Evolutionary conservation across 2,329 filamentous ascomycete genomes (phyloP), one percentile per base, ranked within the genome.

Genomic region (Apiospora aurea): DNA sequence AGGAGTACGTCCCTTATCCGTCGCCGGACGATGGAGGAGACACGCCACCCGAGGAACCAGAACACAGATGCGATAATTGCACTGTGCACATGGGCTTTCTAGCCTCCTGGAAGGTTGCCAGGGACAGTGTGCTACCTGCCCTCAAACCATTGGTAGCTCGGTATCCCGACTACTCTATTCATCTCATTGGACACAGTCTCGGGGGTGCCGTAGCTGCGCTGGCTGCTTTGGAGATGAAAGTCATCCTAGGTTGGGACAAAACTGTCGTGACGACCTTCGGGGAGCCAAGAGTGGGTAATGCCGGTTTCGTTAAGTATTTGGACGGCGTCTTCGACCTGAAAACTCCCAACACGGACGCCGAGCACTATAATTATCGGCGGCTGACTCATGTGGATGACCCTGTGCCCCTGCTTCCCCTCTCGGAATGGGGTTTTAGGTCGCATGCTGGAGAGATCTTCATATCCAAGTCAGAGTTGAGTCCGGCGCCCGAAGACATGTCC

Each of bases 11-110:
- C 0, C 95, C 96, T 0, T 99, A 98, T 80, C 93, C 93, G 0
- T 87, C 89, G 1, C 85, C 86, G 0, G 84, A 85, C 53, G 80
- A 85, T 67, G 83, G 81, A 24, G 80, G 80, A 24, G 79, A 79
- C 10, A 75, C 78, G 44, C 76, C 79, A 8, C 78, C 79, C 29
- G 76, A 79, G 67, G 78, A 82, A 71, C 81, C 82, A n/a, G 80
- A 84, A 51, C 85, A 87, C 34, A 88, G 86, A 75, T 99, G 96
- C 82, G 81, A 85, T 8, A 96, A 97, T 80, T 99, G 96, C 81
- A 97, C 94, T 6, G 96, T 98, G 1, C 96, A 99, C 80, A 91
- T 90, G 73, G 96, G 96, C 24, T 99, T 99, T 82, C 89, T 96
- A 79, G 87, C 88, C 21, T 95, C 94, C 0, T 99, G 96, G 96